These are phyloP conservation scores for Gracilariopsis chorda DNA, from an alignment of 23 red algal genomes.

Conservation along the genomic window DNA sequence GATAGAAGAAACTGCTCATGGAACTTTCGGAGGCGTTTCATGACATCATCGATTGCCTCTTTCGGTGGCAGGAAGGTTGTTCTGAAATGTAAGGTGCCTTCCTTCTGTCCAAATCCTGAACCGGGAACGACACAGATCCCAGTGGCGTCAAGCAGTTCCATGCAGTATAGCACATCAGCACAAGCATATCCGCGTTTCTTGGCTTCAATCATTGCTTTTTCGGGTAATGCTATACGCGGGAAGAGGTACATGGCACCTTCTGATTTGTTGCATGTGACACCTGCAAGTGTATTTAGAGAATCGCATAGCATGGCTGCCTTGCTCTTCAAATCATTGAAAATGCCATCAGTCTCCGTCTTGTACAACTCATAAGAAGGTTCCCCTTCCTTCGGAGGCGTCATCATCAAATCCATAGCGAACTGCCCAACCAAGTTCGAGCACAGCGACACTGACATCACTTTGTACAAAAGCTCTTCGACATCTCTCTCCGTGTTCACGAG, in stretches of 20 bases:
- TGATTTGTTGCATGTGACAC: constrained; percentile 72
- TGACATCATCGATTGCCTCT: constrained; percentile 71
- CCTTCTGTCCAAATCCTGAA: constrained; percentile 80
- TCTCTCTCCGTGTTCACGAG: constrained; percentile 51
- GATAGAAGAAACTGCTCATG: constrained; percentile 70
- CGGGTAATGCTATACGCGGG: constrained; percentile 69
- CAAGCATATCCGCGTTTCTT: constrained; percentile 33
- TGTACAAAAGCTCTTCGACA: constrained; percentile 58
- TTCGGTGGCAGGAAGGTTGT: constrained; percentile 93
- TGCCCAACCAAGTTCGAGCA: constrained; percentile 93
- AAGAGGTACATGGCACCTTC: constrained; percentile 98
- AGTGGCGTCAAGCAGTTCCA: constrained; percentile 84
- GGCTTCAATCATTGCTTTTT: constrained; percentile 60
- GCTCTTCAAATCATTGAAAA: constrained; percentile 51
- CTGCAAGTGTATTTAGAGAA: constrained; percentile 70
- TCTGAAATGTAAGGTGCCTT: constrained; percentile 86
- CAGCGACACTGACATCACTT: constrained; percentile 77
- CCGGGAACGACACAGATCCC: constrained; percentile 98
- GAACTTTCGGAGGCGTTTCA: constrained; percentile 46
- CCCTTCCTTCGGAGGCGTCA: constrained; percentile 72
- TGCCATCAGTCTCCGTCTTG: constrained; percentile 49
- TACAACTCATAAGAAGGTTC: constrained; percentile 79
- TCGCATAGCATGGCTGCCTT: constrained; percentile 53
- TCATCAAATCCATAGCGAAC: constrained; percentile 82
- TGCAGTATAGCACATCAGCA: constrained; percentile 85